phyloP scores from a whole-genome alignment of 2,329 filamentous ascomycete genomes.

The Grosmannia clavigera region DNA sequence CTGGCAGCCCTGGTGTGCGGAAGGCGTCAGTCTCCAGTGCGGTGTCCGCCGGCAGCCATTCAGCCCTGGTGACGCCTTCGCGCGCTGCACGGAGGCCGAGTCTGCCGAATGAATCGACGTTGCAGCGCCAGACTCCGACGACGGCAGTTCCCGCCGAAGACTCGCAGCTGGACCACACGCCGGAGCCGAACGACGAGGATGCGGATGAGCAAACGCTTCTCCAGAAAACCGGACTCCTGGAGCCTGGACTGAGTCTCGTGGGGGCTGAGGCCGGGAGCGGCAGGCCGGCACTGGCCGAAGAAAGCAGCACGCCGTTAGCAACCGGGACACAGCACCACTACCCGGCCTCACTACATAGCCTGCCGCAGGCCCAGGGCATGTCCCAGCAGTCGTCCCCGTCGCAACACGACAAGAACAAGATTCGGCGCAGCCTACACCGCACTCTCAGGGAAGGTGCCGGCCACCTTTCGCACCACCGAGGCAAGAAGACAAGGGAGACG shows the following conservation, averaged over 20 bases:
- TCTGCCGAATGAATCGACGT: conserved; percentile 7
- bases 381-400: conserved; percentile 18
- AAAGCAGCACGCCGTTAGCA: background rate
- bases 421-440: conserved; percentile 77
- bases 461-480: conserved; percentile 54
- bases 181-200: conserved; percentile 24
- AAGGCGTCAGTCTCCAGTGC: conserved; percentile 32
- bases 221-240: conserved; percentile 53
- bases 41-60: conserved; percentile 24
- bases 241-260: conserved; percentile 18
- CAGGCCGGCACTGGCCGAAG: conserved; percentile 25
- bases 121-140: background rate
- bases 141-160: background rate
- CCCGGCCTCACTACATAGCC: conserved; percentile 21
- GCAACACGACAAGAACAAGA: conserved; percentile 45
- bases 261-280: background rate
- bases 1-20: conserved; percentile 22
- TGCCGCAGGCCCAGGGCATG: conserved; percentile 62
- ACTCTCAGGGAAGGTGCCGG: conserved; percentile 72
- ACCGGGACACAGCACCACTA: background rate
- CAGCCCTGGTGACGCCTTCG: conserved; percentile 20
- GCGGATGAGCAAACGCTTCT: conserved; percentile 56
- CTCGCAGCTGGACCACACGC: conserved; percentile 15
- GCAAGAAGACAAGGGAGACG: conserved; percentile 66
- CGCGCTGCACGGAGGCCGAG: conserved; percentile 19